phyloP scores from a whole-genome alignment of 495 filamentous ascomycete genomes.

The Clohesyomyces aquaticus region DNA sequence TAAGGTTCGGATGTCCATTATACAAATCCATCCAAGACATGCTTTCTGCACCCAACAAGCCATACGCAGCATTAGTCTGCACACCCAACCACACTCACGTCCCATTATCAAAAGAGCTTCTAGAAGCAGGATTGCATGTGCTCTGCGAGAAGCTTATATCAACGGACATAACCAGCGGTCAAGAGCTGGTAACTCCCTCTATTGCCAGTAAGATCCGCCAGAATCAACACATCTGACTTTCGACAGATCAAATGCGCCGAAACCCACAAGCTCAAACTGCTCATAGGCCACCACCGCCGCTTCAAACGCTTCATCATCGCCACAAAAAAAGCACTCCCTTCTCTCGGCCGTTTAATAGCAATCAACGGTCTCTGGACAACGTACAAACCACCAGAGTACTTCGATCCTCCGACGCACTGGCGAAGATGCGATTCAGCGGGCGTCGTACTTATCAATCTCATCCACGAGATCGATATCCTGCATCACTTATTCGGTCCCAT shows the following conservation, averaged over 20 bases:
- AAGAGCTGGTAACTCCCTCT: constrained; percentile 43
- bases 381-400: constrained; percentile 58
- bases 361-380: constrained; percentile 60
- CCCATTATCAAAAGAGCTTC: constrained; percentile 54
- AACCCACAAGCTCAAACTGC: constrained; percentile 49
- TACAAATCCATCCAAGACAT: constrained; percentile 51
- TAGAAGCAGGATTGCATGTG: constrained; percentile 56
- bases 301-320: constrained; percentile 62
- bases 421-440: constrained; percentile 53
- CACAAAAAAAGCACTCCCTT: constrained; percentile 53
- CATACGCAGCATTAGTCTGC: constrained; percentile 62
- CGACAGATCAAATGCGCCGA: constrained; percentile 28
- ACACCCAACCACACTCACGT: constrained; percentile 65
- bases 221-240: constrained; percentile 25
- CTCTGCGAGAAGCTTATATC: constrained; percentile 64
- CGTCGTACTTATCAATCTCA: constrained; percentile 61
- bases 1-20: constrained; percentile 40
- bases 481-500: constrained; percentile 63
- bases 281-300: constrained; percentile 64
- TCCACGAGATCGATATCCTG: constrained; percentile 64
- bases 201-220: neutral
- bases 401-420: constrained; percentile 55
- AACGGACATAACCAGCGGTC: constrained; percentile 51
- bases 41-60: constrained; percentile 48
- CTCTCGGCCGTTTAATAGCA: constrained; percentile 56